Conservation (phyloP, 148 eudicot species). For the Fagopyrum homotropicum region DNA sequence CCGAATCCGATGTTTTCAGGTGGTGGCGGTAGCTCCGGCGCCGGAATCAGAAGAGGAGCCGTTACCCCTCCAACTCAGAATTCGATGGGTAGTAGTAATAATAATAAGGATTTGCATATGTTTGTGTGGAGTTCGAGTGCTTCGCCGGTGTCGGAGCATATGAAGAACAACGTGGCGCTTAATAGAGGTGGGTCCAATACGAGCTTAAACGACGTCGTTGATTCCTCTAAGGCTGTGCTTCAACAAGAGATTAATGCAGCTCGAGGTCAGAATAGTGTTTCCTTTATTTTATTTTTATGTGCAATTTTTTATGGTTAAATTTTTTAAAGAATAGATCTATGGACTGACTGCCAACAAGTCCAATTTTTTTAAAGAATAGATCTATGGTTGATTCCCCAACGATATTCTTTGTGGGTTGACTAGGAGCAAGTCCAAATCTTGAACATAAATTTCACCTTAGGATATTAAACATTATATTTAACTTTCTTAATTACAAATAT, state of each 20-base stretch:
- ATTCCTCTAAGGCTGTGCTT: conserved; percentile 60
- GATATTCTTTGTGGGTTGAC: too few relatives aligned
- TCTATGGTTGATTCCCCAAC: too few relatives aligned
- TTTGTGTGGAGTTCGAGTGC: conserved; percentile 98
- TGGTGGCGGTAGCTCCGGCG: conserved; percentile 18
- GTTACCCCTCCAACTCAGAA: conserved; percentile 22
- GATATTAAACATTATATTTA: too few relatives aligned
- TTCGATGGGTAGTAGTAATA: conserved; percentile 14
- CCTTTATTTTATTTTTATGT: not conserved
- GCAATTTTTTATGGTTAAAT: too few relatives aligned
- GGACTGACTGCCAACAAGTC: too few relatives aligned
- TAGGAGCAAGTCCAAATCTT: too few relatives aligned
- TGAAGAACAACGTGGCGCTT: conserved; percentile 38
- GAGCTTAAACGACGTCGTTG: conserved; percentile 20
- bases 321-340: too few relatives aligned
- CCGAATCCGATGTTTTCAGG: conserved; percentile 70
- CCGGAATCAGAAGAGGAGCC: conserved; percentile 15
- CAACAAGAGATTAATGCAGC: conserved; percentile 60
- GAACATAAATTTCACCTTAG: too few relatives aligned
- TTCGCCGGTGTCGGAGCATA: conserved; percentile 73
- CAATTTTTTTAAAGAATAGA: too few relatives aligned
- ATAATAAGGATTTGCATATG: conserved; percentile 80
- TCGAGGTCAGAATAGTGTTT: conserved; percentile 36
- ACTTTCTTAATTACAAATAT: too few relatives aligned
- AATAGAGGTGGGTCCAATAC: conserved; percentile 17